Base-by-base conservation (phyloP, 2,329 filamentous ascomycete genomes). In the Verticillium dahliae region DNA sequence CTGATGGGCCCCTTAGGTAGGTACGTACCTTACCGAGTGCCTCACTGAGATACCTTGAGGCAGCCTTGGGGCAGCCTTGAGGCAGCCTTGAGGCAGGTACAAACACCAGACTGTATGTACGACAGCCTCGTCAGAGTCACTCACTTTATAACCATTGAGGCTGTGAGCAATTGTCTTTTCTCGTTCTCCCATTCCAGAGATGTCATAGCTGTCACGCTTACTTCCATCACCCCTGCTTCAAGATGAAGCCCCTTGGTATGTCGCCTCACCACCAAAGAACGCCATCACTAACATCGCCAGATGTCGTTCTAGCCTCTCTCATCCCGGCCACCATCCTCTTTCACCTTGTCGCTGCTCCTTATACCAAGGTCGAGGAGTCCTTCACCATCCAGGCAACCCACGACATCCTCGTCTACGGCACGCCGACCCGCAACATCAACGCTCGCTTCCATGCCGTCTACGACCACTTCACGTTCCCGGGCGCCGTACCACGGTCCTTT, bases 321-420 rank as follows among this genome's bases (percentile, higher is more conserved):
- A 79, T 92, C 62, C 89, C 90, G 1, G 73, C 80, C 2, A 72
- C 88, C 38, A 80, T 91, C 67, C 73, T 90, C 62, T 61, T 90
- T 60, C 91, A 97, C 74, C 85, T 96, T 61, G 70, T 86, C 64
- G 73, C 87, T 31, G 86, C 93, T 11, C 95, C 95, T 1, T 94
- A 96, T 78, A 97, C 93, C 62, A 99, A 99, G 75, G 95, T 99
- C 63, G 95, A 99, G 75, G 95, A 99, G 76, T 98, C 94, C 0
- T 98, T 99, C 84, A 97, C 97, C 74, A 86, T 98, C 62, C 95
- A 99, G 74, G 95, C 95, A 6, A 85, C 88, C 3, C 95, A 98
- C 75, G 95, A 99, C 73, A 89, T 99, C 39, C 75, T 97, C 63
- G 83, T 85, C 41, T 92, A 95, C 72, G 92, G 92, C 31, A 86